A percentile compares a stretch with the other conserved stretches of the same genome.
Conservation (phyloP, 108 stramenopile genomes). For the Skeletonema grethae region DNA sequence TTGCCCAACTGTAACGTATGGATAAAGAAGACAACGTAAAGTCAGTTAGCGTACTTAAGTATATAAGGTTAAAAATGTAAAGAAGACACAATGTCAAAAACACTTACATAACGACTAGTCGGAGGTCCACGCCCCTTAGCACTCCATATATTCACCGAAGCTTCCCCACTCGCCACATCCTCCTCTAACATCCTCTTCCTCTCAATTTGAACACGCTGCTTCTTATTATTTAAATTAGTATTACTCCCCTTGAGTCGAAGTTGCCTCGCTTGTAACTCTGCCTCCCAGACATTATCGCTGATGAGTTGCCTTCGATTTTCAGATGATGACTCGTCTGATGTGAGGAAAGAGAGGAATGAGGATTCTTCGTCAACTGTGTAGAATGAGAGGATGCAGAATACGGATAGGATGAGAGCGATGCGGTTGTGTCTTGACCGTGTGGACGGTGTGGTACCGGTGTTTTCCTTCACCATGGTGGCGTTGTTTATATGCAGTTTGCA, state of each 20-base stretch:
- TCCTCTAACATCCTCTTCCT: background rate
- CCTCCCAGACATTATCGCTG: background rate
- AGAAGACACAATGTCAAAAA: background rate
- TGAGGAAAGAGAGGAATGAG: background rate
- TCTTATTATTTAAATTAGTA: background rate
- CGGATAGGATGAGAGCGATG: background rate
- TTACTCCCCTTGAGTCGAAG: background rate
- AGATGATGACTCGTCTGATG: background rate
- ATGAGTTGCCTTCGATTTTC: background rate
- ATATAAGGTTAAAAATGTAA: no score
- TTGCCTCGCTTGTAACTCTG: background rate
- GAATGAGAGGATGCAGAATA: background rate
- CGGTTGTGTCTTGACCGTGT: background rate
- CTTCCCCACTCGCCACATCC: background rate
- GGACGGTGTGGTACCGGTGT: background rate
- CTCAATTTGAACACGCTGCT: background rate
- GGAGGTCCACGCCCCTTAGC: background rate
- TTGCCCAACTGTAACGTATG: background rate
- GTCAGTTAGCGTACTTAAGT: no score
- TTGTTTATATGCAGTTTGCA: background rate
- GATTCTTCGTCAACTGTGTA: background rate
- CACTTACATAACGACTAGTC: background rate
- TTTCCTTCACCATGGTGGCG: background rate
- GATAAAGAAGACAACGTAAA: background rate
- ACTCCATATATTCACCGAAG: background rate